Evolutionary conservation across 2,329 filamentous ascomycete species (phyloP), one percentile per base, ranked within the genome.

Genomic region (Aquanectria penicillioides): DNA sequence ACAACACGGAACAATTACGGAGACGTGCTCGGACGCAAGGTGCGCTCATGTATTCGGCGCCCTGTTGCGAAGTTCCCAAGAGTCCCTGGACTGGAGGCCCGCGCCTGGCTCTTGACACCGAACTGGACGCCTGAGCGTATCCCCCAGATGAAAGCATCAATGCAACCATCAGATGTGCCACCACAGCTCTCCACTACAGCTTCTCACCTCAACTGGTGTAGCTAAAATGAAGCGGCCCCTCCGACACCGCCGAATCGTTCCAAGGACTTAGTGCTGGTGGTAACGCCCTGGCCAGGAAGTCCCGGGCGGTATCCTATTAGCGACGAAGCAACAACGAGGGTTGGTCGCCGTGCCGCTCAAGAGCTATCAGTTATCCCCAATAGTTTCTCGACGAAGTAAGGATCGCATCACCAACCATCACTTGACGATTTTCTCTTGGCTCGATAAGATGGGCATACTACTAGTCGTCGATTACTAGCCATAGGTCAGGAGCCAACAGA

Each of bases 181-280:
- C 44, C 44, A 34, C 34, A 59, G 51, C 51, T 57, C 51, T 51
- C 57, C 48, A 53, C 37, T 41, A 44, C 47, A 68, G 44, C 58
- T 66, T 54, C 44, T 49, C 38, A 40, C 47, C 17, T 38, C 18
- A 29, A 50, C 15, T 13, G n/a, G 59, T 54, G 50, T 50, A 56
- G 38, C 38, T 25, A 29, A 46, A 36, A 41, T 46, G 58, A 33
- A 50, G 9, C 11, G 11, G 29, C 48, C 47, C 48, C 46, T 44
- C 38, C 34, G 46, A 53, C 51, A 59, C 59, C 47, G 61, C 62
- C 63, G 55, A 55, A 61, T 61, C 58, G 51, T 61, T 59, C 51
- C 40, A 52, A 41, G 37, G 54, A 52, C 33, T 25, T 29, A 61
- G 44, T 64, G 52, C 58, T 59, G 46, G 49, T 50, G 55, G 47